Evolutionary conservation across 78 protist species (phyloP).

Genomic region (Dictyostelium capitatum): DNA sequence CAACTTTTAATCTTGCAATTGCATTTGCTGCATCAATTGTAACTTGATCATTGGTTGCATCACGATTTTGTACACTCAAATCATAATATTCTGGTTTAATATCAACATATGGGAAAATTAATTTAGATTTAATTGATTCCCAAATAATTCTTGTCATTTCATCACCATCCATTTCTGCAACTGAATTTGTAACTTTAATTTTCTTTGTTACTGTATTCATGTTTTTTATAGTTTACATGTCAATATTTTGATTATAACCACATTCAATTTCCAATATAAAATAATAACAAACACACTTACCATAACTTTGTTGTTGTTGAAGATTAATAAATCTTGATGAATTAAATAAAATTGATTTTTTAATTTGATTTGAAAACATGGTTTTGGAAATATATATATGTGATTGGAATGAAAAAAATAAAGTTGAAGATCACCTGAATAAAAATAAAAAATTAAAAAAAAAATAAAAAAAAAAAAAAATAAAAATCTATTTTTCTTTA

Average conservation of each 20-base stretch:
- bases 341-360: neutral
- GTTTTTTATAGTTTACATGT: no score
- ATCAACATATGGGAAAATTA: constrained; percentile 43
- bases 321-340: neutral
- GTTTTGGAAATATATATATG: neutral
- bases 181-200: constrained; percentile 38
- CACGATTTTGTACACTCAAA: constrained; percentile 88
- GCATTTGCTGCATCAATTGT: constrained; percentile 96
- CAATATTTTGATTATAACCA: no score
- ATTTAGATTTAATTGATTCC: constrained; percentile 86
- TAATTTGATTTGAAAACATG: neutral
- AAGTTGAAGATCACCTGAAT: neutral
- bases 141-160: constrained; percentile 90
- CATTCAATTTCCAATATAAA: no score
- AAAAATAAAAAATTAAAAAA: neutral
- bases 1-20: constrained; percentile 89
- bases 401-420: neutral
- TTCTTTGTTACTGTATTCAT: constrained; percentile 1
- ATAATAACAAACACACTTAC: neutral
- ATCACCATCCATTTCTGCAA: constrained; percentile 94
- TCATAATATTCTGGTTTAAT: constrained; percentile 83
- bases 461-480: neutral
- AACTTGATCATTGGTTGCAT: constrained; percentile 88
- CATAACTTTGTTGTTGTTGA: neutral
- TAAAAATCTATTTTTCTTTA: no score